phyloP scores from a whole-genome alignment of 495 filamentous ascomycete genomes.

The Apiosordaria backusii region DNA sequence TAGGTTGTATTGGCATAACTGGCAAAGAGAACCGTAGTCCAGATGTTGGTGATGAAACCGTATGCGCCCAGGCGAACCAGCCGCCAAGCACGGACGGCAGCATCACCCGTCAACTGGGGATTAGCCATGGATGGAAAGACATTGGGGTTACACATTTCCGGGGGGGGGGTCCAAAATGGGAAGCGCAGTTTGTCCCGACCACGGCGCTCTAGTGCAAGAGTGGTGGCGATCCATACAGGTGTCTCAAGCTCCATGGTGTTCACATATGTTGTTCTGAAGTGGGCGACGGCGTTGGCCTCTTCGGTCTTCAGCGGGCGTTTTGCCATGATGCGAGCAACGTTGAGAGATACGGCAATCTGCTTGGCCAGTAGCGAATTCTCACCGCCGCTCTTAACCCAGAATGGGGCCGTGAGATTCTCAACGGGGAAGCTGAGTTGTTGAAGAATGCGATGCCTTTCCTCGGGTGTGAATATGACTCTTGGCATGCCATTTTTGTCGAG shows the following conservation, averaged over 20 bases:
- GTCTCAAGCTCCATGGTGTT: conserved; percentile 8
- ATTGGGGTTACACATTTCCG: conserved; percentile 13
- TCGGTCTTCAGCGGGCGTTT: conserved; percentile 9
- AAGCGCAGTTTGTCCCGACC: conserved; percentile 25
- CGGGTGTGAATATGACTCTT: neutral
- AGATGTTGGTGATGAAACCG: conserved; percentile 1
- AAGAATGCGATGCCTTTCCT: conserved; percentile 1
- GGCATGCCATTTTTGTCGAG: neutral
- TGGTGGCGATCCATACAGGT: conserved; percentile 10
- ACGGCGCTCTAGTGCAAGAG: conserved; percentile 10
- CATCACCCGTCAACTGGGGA: conserved; percentile 8
- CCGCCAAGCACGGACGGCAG: conserved; percentile 19
- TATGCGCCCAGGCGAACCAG: conserved; percentile 19
- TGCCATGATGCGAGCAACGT: neutral
- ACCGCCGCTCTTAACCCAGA: conserved; percentile 12
- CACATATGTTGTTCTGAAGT: conserved; percentile 6
- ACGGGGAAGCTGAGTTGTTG: conserved; percentile 14
- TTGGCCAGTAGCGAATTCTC: conserved; percentile 13
- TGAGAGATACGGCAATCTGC: neutral
- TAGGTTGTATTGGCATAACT: neutral
- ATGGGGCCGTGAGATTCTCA: conserved; percentile 21
- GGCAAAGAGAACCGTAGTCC: conserved; percentile 2
- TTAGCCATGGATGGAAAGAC: conserved; percentile 12
- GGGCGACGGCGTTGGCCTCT: conserved; percentile 20
- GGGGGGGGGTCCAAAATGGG: conserved; percentile 25